Evolutionary conservation across 805 yeast genomes (phyloP).

Genomic region (Metschnikowia borealis): DNA sequence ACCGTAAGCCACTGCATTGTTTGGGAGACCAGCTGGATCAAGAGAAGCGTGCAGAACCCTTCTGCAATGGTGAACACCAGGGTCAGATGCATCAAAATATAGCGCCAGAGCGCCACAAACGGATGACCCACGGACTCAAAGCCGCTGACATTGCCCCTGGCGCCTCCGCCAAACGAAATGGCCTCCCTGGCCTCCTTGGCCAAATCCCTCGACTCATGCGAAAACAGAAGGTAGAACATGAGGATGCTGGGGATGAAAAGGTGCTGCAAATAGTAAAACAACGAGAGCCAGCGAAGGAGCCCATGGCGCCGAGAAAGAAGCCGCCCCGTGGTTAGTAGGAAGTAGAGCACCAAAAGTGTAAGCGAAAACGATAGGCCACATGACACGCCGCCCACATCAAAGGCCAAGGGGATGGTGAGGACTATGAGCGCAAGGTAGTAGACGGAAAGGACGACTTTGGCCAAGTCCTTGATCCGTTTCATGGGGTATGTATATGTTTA

Average conservation of each 20-base stretch:
- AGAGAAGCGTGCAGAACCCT: slow-evolving; percentile 86
- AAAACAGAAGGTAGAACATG: slow-evolving; percentile 50
- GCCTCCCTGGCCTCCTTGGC: too few relatives aligned
- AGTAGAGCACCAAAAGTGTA: slow-evolving; percentile 54
- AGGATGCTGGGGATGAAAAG: slow-evolving; percentile 76
- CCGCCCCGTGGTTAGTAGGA: slow-evolving; percentile 67
- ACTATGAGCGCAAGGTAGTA: slow-evolving; percentile 62
- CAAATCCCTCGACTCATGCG: slow-evolving; percentile 12
- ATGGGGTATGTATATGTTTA: not conserved
- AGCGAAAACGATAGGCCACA: slow-evolving; percentile 88
- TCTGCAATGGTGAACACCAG: slow-evolving; percentile 86
- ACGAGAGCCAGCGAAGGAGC: slow-evolving; percentile 43
- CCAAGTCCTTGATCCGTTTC: slow-evolving; percentile 12
- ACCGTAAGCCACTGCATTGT: slow-evolving; percentile 65
- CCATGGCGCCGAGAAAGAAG: slow-evolving; percentile 43
- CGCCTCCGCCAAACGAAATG: not conserved
- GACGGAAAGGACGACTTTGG: slow-evolving; percentile 14
- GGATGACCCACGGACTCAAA: not conserved
- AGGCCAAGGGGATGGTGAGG: slow-evolving; percentile 85
- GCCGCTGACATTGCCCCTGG: not conserved
- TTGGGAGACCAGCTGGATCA: slow-evolving; percentile 91
- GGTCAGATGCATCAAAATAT: slow-evolving; percentile 71
- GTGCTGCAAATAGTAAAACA: slow-evolving; percentile 77
- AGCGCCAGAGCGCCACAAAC: slow-evolving; percentile 55
- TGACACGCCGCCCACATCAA: slow-evolving; percentile 86